Evolutionary conservation across 306 rosid genomes (phyloP).

Genomic region (Albizia julibrissin): DNA sequence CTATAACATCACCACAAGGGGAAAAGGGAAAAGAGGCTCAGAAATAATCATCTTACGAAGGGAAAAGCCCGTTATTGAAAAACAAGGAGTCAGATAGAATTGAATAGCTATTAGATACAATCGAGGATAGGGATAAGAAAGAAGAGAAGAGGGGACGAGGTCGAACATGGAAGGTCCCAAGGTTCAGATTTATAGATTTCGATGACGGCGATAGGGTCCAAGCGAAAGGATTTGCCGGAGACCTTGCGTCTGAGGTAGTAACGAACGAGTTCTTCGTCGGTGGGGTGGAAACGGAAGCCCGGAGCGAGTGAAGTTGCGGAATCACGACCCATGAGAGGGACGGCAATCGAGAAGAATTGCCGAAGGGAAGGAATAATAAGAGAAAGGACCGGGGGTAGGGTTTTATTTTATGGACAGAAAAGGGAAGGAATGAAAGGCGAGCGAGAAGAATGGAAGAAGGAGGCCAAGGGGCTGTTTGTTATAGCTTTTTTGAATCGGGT

Average conservation of each 20-base stretch:
- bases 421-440: neutral
- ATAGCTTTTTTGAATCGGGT: too few species aligned
- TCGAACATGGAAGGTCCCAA: conserved; percentile 88
- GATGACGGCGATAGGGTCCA: conserved; percentile 67
- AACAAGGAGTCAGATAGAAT: neutral
- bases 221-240: conserved; percentile 46
- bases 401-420: neutral
- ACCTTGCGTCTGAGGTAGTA: conserved; percentile 79
- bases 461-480: too few species aligned
- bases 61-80: neutral
- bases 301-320: conserved; percentile 58
- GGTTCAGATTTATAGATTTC: conserved; percentile 89
- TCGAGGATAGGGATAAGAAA: neutral
- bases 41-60: neutral
- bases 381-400: conserved; percentile 18
- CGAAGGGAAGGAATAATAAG: neutral
- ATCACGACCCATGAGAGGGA: conserved; percentile 43
- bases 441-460: neutral
- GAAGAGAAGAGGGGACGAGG: neutral
- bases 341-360: neutral
- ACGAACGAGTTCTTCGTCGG: conserved; percentile 81
- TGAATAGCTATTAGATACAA: neutral
- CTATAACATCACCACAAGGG: conserved; percentile 34
- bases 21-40: neutral
- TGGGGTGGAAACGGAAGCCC: conserved; percentile 96